Evolutionary conservation across 306 rosid species (phyloP).

Genomic region (Notholithocarpus densiflorus): DNA sequence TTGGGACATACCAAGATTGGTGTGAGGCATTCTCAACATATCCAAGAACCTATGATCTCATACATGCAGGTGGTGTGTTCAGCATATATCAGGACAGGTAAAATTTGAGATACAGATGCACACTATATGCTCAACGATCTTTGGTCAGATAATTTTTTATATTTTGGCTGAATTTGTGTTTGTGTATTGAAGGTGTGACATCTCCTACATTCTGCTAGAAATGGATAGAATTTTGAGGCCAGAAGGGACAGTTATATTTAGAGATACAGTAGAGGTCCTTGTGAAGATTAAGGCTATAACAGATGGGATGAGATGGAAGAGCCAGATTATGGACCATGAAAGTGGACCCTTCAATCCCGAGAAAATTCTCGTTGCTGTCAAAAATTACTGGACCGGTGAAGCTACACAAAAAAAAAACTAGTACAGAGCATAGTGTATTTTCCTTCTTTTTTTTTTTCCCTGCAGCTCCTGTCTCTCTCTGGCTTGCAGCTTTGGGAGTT

Average conservation of each 20-base stretch:
- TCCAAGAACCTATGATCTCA: constrained; percentile 94
- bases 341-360: constrained; percentile 93
- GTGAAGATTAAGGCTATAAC: constrained; percentile 65
- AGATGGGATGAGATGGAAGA: constrained; percentile 80
- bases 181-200: constrained; percentile 67
- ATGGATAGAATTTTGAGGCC: constrained; percentile 95
- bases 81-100: constrained; percentile 89
- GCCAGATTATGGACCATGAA: constrained; percentile 88
- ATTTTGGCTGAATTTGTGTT: constrained; percentile 8
- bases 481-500: background rate
- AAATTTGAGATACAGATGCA: background rate
- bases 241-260: constrained; percentile 81
- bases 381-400: constrained; percentile 79
- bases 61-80: constrained; percentile 74
- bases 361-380: constrained; percentile 77
- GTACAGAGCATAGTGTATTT: background rate
- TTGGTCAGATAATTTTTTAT: background rate
- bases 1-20: constrained; percentile 93
- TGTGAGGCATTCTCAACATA: constrained; percentile 94
- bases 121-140: background rate
- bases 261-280: constrained; percentile 76
- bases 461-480: background rate
- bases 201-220: constrained; percentile 64
- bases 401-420: constrained; percentile 30
- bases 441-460: background rate